Evolutionary conservation across 2,329 filamentous ascomycete genomes (phyloP), one percentile per base, ranked within the genome.

Genomic region (Fusarium sp.): DNA sequence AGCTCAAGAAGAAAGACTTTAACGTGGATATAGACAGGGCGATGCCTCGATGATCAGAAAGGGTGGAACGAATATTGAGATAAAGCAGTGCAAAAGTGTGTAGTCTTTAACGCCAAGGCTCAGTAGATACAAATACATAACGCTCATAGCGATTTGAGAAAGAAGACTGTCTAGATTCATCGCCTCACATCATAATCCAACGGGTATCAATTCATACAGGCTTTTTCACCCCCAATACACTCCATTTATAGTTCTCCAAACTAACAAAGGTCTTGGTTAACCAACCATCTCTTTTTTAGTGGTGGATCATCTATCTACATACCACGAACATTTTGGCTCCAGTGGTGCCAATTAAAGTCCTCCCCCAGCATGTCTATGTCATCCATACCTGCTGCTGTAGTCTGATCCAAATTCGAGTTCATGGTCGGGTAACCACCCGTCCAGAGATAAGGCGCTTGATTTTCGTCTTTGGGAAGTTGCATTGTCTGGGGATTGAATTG

Each of bases 281-380:
- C 53, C 67, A 54, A 75, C 74, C 75, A 76, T 28, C 61, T 60
- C 27, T 41, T 72, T 68, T 42, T 74, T 72, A 2, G 67, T 65
- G 49, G 34, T 28, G 49, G 49, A 53, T 68, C 73, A 49, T 74
- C 77, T 72, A 80, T 78, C 72, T 81, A 81, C 57, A 82, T 62
- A 1, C 80, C 80, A 28, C 77, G 78, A 45, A 83, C 78, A 66
- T 73, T 82, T 58, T 83, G 79, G 59, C 81, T 82, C 82, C 84
- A 86, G 58, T 81, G 81, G 50, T 85, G 81, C 84, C 84, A 86
- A 66, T 85, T 80, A 61, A 85, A 85, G 9, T 81, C 79, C 4
- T 79, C 78, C 3, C 82, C 82, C 61, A 81, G 71, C 73, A 82
- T 80, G 37, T 82, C 82, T 45, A 78, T 71, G 25, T 82, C 78